Evolutionary conservation across 139 green algal genomes (phyloP).

Genomic region (Picochlorum sp.): DNA sequence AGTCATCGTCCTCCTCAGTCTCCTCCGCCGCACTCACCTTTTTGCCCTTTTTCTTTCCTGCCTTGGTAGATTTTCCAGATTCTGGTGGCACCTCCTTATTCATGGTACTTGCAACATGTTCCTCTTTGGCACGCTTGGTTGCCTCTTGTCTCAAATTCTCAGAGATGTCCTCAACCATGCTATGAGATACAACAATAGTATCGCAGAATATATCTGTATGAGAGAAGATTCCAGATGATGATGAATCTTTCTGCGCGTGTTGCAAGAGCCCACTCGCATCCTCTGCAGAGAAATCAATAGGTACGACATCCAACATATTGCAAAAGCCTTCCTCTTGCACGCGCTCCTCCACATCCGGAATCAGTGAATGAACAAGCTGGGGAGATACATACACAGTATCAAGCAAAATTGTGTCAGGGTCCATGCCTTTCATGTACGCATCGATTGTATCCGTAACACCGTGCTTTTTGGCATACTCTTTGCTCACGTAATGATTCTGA

Average conservation of each 20-base stretch:
- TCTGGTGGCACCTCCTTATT: too few relatives aligned
- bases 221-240: background rate
- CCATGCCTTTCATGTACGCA: constrained; percentile 41
- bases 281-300: background rate
- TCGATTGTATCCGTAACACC: constrained; percentile 35
- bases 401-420: constrained; percentile 56
- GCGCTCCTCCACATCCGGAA: constrained; percentile 17
- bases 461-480: constrained; percentile 55
- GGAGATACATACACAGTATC: constrained; percentile 51
- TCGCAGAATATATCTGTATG: background rate
- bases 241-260: background rate
- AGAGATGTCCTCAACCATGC: too few relatives aligned
- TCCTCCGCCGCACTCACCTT: constrained; percentile 22
- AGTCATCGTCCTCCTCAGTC: constrained; percentile 43
- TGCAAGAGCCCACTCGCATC: constrained; percentile 5
- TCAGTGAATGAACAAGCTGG: constrained; percentile 36
- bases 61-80: background rate
- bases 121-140: background rate
- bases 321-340: constrained; percentile 9
- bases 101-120: background rate
- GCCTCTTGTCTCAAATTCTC: background rate
- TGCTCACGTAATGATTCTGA: constrained; percentile 73
- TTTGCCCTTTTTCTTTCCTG: constrained; percentile 39
- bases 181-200: background rate
- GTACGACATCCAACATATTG: background rate